Evolutionary conservation across 2,329 filamentous ascomycete genomes (phyloP), one percentile per base, ranked within the genome.

Genomic region (Podosphaera fusca): DNA sequence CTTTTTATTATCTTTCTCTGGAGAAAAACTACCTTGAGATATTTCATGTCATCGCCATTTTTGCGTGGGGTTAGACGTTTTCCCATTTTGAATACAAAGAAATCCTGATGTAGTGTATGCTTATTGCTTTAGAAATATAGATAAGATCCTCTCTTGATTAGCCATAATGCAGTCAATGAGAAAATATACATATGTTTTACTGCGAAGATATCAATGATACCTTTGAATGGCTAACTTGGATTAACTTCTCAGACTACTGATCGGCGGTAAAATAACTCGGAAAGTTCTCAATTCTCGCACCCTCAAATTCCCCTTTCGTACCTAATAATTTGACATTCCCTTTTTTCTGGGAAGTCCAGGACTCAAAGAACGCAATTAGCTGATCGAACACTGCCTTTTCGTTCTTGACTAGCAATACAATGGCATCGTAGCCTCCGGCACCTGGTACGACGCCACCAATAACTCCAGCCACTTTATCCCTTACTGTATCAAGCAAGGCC

Each of bases 381-480:
- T 73, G 71, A 30, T 67, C 66, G 57, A 83, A 71, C 1, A 86
- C 85, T 54, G 75, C 76, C 40, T 74, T 74, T 56, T 85, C 80
- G 64, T 95, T 86, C 64, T 77, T 76, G 61, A 95, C 79, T 59
- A 98, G 69, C 59, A 98, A 69, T 0, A 84, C 85, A 57, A 95
- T 76, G 1, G 92, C 92, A 72, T 98, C 92, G 66, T 85, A 95
- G 0, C 92, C 92, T 8, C 92, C 92, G 0, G 92, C 92, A 0
- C 92, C 92, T 0, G 92, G 92, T 0, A 95, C 92, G 0, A 96
- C 87, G 0, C 89, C 92, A 0, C 88, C 89, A 61, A 89, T 79
- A 2, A 96, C 88, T 4, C 90, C 92, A 0, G 84, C 76, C 1
- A 95, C 71, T 3, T 63, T 65, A n/a, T 71, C 68, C 2, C 74